phyloP scores from a whole-genome alignment of 2,329 filamentous ascomycete species.

The Fusarium coicis region DNA sequence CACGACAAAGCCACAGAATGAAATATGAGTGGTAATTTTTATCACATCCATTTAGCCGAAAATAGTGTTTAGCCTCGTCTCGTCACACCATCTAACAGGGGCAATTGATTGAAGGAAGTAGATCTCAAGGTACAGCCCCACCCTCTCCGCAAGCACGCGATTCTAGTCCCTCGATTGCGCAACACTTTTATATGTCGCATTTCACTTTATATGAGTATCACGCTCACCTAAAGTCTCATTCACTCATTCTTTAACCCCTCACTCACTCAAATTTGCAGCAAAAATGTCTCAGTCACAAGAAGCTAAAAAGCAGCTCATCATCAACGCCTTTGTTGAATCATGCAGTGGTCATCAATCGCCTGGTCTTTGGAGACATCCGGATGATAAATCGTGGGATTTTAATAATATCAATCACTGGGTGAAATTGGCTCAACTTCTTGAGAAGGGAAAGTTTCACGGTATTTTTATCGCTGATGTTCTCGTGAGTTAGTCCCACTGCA shows the following conservation, averaged over 20 bases:
- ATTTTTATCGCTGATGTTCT: constrained; percentile 76
- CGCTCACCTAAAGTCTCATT: not conserved
- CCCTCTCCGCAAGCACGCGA: constrained; percentile 16
- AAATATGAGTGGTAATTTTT: too few species aligned
- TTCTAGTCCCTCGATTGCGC: not conserved
- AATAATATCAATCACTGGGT: constrained; percentile 70
- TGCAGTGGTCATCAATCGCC: constrained; percentile 60
- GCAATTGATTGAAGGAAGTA: not conserved
- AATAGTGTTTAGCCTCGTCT: not conserved
- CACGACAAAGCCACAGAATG: not conserved
- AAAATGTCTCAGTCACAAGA: constrained; percentile 28
- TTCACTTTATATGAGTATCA: not conserved
- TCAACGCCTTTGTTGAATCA: constrained; percentile 58
- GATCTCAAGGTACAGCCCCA: not conserved
- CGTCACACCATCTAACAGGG: not conserved
- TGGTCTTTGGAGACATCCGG: constrained; percentile 68
- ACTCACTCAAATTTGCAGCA: not conserved
- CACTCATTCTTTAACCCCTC: not conserved
- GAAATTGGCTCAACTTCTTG: constrained; percentile 67
- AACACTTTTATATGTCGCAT: not conserved
- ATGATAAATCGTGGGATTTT: constrained; percentile 72
- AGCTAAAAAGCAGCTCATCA: constrained; percentile 53
- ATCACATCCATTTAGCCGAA: not conserved
- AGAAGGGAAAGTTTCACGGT: constrained; percentile 71
- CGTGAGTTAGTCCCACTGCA: constrained; percentile 37